Percentiles rank a stretch among this genome's conserved stretches.
Evolutionary conservation across 805 yeast species (phyloP).

Genomic region (Spencermartinsiella europaea): DNA sequence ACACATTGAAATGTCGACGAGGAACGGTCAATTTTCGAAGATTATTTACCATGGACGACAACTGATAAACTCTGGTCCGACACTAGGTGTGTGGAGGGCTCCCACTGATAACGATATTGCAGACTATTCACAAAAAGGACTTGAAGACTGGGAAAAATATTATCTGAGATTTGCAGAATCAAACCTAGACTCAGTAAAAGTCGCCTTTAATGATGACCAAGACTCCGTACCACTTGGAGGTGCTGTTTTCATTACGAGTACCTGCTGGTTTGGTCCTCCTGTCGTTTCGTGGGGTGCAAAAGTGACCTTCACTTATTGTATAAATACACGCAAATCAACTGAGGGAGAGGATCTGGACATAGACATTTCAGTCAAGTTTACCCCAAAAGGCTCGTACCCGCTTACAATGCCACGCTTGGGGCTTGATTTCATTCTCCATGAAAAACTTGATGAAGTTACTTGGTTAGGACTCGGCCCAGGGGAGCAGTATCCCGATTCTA

Average conservation of each 20-base stretch:
- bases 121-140: background rate
- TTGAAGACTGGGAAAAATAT: conserved; percentile 25
- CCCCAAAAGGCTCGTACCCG: conserved; percentile 22
- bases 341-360: conserved; percentile 5
- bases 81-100: conserved; percentile 13
- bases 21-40: conserved; percentile 11
- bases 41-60: conserved; percentile 11
- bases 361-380: conserved; percentile 9
- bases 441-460: conserved; percentile 17
- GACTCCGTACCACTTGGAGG: background rate
- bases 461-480: conserved; percentile 36
- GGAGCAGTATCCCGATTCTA: conserved; percentile 34
- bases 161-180: conserved; percentile 1
- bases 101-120: conserved; percentile 11
- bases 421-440: conserved; percentile 28
- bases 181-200: conserved; percentile 12
- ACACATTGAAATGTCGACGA: conserved; percentile 1
- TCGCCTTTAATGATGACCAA: conserved; percentile 22
- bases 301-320: conserved; percentile 7
- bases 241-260: conserved; percentile 13
- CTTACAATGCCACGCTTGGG: conserved; percentile 34
- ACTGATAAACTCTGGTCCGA: conserved; percentile 6
- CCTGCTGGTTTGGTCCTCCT: conserved; percentile 24
- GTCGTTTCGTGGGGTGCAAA: conserved; percentile 29
- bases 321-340: background rate